Evolutionary conservation across 345 rosid species (phyloP), one percentile per base, ranked within the genome.

Genomic region (Gossypium sturtianum): DNA sequence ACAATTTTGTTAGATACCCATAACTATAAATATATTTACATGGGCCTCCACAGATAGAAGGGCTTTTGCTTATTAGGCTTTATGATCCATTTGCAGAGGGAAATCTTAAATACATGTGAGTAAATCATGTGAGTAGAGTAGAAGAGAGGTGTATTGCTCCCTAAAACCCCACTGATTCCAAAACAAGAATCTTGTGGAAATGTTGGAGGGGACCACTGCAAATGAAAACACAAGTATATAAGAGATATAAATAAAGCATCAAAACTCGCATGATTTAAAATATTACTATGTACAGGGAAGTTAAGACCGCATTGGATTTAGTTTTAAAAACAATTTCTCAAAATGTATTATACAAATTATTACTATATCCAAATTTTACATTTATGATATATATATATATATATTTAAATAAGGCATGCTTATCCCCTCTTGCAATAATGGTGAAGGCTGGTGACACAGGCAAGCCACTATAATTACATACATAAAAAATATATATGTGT

Each of bases 391-490:
- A 52, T 13, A 12, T 29, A 29, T 29, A 29, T 29, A 34, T 34
- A 52, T 52, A 16, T 52, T 52, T 52, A 16, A 52, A 15, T 54
- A 8, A 13, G 19, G 81, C 84, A 9, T 57, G 61, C 66, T 57
- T 45, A 52, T 9, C 20, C 51, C 48, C 49, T 56, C 58, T 54
- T 56, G 72, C 62, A 70, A 73, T 82, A 22, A 78, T 79, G 49
- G 53, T 41, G 29, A 22, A 29, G 27, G 29, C 7, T 11, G 22
- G 23, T n/a, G 43, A 16, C 56, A n/a, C 58, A 27, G 58, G 64
- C 78, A 56, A 52, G 61, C 60, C 71, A 13, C 47, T 76, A 88
- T 84, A 69, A 80, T 77, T 79, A 67, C 82, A 10, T 57, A 38
- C 29, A 66, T 74, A 58, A 72, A 22, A 5, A 34, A 34, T 4